Evolutionary conservation across 2,329 filamentous ascomycete genomes (phyloP).

Genomic region (Fusarium haematococcum): DNA sequence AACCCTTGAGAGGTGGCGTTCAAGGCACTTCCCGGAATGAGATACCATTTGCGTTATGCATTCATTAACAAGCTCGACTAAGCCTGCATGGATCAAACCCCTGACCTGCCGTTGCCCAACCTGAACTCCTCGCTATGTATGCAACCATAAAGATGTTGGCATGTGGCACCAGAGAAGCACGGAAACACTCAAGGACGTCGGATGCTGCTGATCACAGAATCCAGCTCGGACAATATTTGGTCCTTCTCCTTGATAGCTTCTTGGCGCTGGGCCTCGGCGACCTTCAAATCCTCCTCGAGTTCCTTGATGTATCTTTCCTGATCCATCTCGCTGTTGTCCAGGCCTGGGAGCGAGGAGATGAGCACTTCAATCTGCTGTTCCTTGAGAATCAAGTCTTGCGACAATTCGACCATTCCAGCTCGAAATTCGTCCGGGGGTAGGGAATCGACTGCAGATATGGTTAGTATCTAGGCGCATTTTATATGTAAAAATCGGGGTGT

Average conservation of each 20-base stretch:
- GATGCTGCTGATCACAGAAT: constrained; percentile 70
- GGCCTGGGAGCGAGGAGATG: constrained; percentile 79
- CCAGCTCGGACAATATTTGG: constrained; percentile 69
- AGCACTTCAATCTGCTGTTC: constrained; percentile 86
- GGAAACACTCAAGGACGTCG: constrained; percentile 62
- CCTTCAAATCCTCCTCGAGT: constrained; percentile 73
- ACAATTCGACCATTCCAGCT: constrained; percentile 77
- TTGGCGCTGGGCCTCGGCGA: constrained; percentile 71
- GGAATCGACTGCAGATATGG: constrained; percentile 63
- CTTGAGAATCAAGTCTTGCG: constrained; percentile 80
- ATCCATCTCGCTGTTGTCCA: constrained; percentile 82
- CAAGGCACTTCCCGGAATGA: constrained; percentile 19
- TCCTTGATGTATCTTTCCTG: constrained; percentile 76
- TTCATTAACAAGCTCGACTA: constrained; percentile 6
- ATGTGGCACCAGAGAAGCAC: background rate
- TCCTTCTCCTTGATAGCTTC: constrained; percentile 74
- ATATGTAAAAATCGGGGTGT: background rate
- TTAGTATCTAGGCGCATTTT: background rate
- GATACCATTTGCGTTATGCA: constrained; percentile 26
- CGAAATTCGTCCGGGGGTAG: constrained; percentile 73
- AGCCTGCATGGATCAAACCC: background rate
- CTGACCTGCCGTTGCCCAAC: constrained; percentile 2
- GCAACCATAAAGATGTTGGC: constrained; percentile 6
- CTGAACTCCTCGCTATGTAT: constrained; percentile 37
- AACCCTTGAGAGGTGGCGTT: constrained; percentile 30